Percentiles rank a stretch among this genome's conserved stretches.
Conservation (phyloP, 345 rosid genomes). For the Alliaria petiolata region DNA sequence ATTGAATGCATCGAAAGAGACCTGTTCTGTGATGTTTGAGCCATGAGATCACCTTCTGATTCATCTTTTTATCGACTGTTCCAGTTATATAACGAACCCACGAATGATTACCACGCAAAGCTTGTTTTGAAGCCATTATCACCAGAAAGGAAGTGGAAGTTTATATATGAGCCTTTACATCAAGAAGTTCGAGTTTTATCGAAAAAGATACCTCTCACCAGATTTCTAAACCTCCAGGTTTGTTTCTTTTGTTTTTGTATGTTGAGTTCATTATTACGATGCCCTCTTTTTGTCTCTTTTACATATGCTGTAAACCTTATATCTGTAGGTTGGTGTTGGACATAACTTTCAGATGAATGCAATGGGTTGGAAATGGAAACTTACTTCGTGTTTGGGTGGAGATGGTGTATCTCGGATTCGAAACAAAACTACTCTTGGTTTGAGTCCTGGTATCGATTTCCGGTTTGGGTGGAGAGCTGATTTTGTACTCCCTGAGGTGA, state of each 20-base stretch:
- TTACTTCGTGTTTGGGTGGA: conserved; percentile 81
- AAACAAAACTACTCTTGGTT: conserved; percentile 75
- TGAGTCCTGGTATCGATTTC: conserved; percentile 78
- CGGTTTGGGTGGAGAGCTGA: conserved; percentile 94
- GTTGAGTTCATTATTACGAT: not conserved
- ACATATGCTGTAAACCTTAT: not conserved
- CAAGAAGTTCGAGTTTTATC: conserved; percentile 71
- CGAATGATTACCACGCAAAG: conserved; percentile 78
- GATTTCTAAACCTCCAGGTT: conserved; percentile 83
- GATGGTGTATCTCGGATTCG: conserved; percentile 75
- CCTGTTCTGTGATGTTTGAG: not conserved
- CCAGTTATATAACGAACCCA: conserved; percentile 81
- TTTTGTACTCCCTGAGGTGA: conserved; percentile 78
- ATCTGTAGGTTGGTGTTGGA: conserved; percentile 71
- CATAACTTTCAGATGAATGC: conserved; percentile 77
- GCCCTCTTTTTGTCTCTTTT: not conserved
- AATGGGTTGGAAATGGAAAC: conserved; percentile 90
- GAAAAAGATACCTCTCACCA: conserved; percentile 80
- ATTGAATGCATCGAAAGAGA: not conserved
- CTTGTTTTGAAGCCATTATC: conserved; percentile 79
- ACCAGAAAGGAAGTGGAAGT: conserved; percentile 74
- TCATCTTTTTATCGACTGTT: not conserved
- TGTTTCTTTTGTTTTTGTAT: not conserved
- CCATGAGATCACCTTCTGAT: not conserved
- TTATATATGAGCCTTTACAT: conserved; percentile 63